Conservation (phyloP, 176 grass and related monocot species). For the Oryza officinalis region DNA sequence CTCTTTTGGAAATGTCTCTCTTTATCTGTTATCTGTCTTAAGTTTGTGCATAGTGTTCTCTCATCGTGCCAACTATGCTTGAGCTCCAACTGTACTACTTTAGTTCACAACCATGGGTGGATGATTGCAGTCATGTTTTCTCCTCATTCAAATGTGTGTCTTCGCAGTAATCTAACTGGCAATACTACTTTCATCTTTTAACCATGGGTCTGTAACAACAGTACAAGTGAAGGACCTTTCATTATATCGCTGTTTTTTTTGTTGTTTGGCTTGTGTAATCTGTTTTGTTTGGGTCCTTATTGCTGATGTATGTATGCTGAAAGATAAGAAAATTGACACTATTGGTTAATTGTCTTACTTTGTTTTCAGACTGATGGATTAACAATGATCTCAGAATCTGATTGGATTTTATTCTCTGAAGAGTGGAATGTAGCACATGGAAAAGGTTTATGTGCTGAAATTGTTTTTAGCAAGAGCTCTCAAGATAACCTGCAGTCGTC, state of each 20-base stretch:
- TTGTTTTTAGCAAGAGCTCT: slow-evolving; percentile 57
- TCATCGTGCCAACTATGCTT: background rate
- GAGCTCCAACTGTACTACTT: background rate
- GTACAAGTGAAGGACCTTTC: background rate
- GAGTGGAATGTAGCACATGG: slow-evolving; percentile 73
- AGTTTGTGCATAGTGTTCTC: slow-evolving; percentile 1
- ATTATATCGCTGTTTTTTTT: background rate
- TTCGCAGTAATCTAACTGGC: background rate
- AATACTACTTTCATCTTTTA: slow-evolving; percentile 8
- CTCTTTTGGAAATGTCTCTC: background rate
- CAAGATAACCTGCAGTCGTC: slow-evolving; percentile 48
- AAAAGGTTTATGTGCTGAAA: slow-evolving; percentile 84
- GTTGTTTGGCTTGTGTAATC: slow-evolving; percentile 12
- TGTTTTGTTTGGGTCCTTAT: slow-evolving; percentile 23
- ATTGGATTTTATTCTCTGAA: slow-evolving; percentile 88
- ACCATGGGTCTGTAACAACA: background rate
- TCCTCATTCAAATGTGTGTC: slow-evolving; percentile 4
- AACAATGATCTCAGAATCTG: slow-evolving; percentile 65
- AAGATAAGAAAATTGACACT: slow-evolving; percentile 25
- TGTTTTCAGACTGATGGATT: slow-evolving; percentile 83
- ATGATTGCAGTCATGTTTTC: slow-evolving; percentile 3
- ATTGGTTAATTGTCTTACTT: slow-evolving; percentile 28
- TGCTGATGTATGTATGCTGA: background rate
- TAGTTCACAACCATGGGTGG: slow-evolving; percentile 22
- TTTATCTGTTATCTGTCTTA: background rate